Conservation (phyloP, 2,329 filamentous ascomycete genomes). For the Hymenoscyphus infarciens region DNA sequence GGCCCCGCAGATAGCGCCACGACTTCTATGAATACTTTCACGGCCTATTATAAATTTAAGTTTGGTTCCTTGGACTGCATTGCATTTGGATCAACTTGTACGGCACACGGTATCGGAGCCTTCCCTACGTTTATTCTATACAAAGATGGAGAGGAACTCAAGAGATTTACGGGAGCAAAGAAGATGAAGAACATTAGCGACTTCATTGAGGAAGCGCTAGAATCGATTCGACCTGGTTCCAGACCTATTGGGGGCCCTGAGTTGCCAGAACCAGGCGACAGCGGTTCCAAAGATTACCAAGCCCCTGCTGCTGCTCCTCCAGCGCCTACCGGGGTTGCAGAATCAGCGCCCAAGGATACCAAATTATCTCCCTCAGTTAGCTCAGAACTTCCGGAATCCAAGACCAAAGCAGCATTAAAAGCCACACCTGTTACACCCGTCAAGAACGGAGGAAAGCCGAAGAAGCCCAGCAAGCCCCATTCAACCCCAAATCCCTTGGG, state of each 20-base stretch:
- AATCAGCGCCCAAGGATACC: slow-evolving; percentile 17
- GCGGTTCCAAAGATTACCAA: slow-evolving; percentile 30
- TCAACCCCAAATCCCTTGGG: slow-evolving; percentile 71
- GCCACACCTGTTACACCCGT: slow-evolving; percentile 34
- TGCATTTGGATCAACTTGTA: slow-evolving; percentile 76
- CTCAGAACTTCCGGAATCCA: slow-evolving; percentile 7
- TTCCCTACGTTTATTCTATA: slow-evolving; percentile 79
- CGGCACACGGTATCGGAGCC: slow-evolving; percentile 59
- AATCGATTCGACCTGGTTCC: slow-evolving; percentile 75
- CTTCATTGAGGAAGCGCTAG: slow-evolving; percentile 72
- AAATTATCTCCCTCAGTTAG: slow-evolving; percentile 18
- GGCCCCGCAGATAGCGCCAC: slow-evolving; percentile 38
- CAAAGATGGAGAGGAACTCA: slow-evolving; percentile 68
- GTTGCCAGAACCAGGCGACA: slow-evolving; percentile 69
- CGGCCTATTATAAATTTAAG: slow-evolving; percentile 81
- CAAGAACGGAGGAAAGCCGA: slow-evolving; percentile 37
- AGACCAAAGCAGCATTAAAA: slow-evolving; percentile 22
- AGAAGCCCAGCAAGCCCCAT: slow-evolving; percentile 51
- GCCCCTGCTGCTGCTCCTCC: slow-evolving; percentile 18
- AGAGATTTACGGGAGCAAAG: slow-evolving; percentile 63
- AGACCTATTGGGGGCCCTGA: slow-evolving; percentile 55
- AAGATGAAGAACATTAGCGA: slow-evolving; percentile 62
- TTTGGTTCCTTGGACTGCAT: slow-evolving; percentile 86
- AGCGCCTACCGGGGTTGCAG: slow-evolving; percentile 15
- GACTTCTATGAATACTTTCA: slow-evolving; percentile 57